Percentiles rank a stretch among this genome's conserved stretches.
phyloP scores from a whole-genome alignment of 768 basidiomycete genomes.

The Galerina sulciceps region DNA sequence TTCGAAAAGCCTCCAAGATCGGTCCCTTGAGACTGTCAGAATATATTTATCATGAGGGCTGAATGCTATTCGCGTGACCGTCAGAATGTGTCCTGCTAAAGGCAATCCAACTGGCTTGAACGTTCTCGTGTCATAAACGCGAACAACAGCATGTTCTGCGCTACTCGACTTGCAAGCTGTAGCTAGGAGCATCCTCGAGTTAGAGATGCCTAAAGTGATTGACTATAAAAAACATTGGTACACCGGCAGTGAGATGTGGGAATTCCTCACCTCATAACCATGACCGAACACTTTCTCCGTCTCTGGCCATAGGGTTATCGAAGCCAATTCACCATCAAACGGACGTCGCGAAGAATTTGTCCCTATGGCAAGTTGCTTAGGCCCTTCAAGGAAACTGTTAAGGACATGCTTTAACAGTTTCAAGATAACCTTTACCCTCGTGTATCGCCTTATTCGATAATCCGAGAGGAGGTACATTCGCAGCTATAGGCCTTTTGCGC shows the following conservation, averaged over 20 bases:
- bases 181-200: slow-evolving; percentile 70
- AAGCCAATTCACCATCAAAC: slow-evolving; percentile 89
- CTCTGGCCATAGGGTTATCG: slow-evolving; percentile 94
- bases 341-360: slow-evolving; percentile 49
- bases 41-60: slow-evolving; percentile 82
- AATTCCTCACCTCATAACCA: slow-evolving; percentile 83
- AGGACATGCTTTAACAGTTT: not conserved
- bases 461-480: slow-evolving; percentile 91
- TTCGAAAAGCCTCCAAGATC: slow-evolving; percentile 87
- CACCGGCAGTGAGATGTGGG: not conserved
- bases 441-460: slow-evolving; percentile 91
- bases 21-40: slow-evolving; percentile 87
- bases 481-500: slow-evolving; percentile 71
- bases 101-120: slow-evolving; percentile 77
- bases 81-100: slow-evolving; percentile 83
- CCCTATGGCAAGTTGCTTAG: slow-evolving; percentile 26
- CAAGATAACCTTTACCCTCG: slow-evolving; percentile 52
- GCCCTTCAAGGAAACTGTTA: slow-evolving; percentile 10
- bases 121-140: slow-evolving; percentile 73
- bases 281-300: slow-evolving; percentile 97
- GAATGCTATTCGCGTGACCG: slow-evolving; percentile 90
- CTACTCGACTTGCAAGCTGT: slow-evolving; percentile 91
- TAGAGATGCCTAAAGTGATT: slow-evolving; percentile 79
- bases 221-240: slow-evolving; percentile 52
- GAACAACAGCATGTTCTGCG: slow-evolving; percentile 87